phyloP scores from a whole-genome alignment of 2,329 filamentous ascomycete genomes.

The Chrysosporium keratinophilum region DNA sequence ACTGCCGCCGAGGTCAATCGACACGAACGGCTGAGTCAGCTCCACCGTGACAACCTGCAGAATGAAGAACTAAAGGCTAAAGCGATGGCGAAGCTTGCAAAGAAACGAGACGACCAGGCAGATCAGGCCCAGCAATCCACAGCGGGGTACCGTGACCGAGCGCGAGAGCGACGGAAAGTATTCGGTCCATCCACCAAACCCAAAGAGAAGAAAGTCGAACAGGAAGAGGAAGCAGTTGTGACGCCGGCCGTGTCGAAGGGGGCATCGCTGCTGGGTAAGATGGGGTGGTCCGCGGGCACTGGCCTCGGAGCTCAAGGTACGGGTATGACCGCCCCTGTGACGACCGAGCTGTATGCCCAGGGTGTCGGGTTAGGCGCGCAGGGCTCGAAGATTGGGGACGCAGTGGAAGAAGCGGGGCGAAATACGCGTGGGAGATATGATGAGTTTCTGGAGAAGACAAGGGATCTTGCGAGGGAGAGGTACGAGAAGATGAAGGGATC shows the following conservation, averaged over 20 bases:
- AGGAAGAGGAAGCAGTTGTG: conserved; percentile 24
- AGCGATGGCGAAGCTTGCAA: conserved; percentile 35
- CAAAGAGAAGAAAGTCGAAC: conserved; percentile 28
- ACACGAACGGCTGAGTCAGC: conserved; percentile 50
- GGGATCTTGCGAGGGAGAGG: conserved; percentile 38
- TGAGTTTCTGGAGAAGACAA: conserved; percentile 41
- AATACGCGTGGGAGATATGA: conserved; percentile 40
- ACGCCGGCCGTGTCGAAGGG: conserved; percentile 36
- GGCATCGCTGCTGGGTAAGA: conserved; percentile 42
- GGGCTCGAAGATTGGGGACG: conserved; percentile 41
- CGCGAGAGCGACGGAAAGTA: conserved; percentile 36
- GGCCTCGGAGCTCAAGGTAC: conserved; percentile 41
- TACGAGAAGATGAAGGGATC: conserved; percentile 34
- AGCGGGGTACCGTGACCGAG: conserved; percentile 39
- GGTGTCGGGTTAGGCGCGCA: conserved; percentile 42
- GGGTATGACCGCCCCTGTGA: conserved; percentile 39
- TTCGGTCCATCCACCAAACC: conserved; percentile 30
- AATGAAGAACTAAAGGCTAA: conserved; percentile 39
- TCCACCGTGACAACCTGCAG: conserved; percentile 47
- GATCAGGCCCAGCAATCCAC: conserved; percentile 19
- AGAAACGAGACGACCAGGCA: conserved; percentile 29
- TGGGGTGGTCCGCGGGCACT: conserved; percentile 42
- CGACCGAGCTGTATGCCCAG: conserved; percentile 41
- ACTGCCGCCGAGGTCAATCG: conserved; percentile 45
- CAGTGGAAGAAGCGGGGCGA: conserved; percentile 38